A percentile compares a stretch with the other conserved stretches of the same genome.
Evolutionary conservation across 2,329 filamentous ascomycete species (phyloP).

Genomic region (Fusarium verticillioides): DNA sequence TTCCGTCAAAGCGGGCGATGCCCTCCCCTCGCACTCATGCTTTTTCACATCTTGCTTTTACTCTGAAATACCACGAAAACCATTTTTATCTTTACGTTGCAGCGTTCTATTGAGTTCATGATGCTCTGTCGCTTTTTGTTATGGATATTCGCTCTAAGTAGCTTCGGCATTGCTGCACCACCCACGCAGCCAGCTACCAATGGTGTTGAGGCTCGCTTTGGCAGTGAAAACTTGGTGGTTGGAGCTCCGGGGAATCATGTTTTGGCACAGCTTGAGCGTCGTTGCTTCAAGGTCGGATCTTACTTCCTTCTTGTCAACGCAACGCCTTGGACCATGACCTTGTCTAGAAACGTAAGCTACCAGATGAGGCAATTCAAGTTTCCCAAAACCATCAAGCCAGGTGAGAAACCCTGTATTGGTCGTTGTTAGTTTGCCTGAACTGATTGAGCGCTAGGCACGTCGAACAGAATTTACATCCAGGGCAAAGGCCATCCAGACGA

Average conservation of each 20-base stretch:
- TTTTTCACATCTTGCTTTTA: background rate
- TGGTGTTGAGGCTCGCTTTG: background rate
- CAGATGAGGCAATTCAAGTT: background rate
- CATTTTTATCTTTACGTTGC: rapidly evolving
- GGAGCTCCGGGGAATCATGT: background rate
- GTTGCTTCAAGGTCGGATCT: background rate
- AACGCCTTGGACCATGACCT: background rate
- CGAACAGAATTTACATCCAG: background rate
- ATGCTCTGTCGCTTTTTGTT: background rate
- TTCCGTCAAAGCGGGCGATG: background rate
- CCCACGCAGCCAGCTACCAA: background rate
- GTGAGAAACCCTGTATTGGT: background rate
- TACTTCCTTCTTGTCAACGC: background rate
- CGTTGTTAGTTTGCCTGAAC: background rate
- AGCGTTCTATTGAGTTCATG: background rate
- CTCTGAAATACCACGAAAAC: background rate
- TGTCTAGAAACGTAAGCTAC: background rate
- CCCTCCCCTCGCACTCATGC: background rate
- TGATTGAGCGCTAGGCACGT: background rate
- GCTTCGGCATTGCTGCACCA: background rate
- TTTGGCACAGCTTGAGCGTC: background rate
- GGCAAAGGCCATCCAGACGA: background rate
- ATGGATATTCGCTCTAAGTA: background rate
- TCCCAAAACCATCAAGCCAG: background rate
- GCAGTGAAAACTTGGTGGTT: no score